Base-by-base conservation (phyloP, 805 yeast species). In the Kluyveromyces starmeri region DNA sequence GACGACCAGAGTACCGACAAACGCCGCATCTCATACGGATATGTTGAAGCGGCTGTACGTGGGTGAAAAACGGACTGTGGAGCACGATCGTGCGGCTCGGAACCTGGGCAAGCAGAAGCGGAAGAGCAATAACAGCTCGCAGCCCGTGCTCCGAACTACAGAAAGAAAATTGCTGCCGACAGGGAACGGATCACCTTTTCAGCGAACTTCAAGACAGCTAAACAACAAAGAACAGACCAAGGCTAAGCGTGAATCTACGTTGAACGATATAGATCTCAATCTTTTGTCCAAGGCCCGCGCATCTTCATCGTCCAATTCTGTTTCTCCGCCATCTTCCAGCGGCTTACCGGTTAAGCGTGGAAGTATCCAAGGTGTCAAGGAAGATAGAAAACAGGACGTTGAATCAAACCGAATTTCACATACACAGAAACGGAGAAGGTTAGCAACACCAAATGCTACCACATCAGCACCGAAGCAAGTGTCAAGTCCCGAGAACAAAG, bases 261-360 rank as follows among this genome's bases (percentile, higher is more conserved):
- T 30, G 18, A 30, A 30, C 15, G 33, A 30, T 10, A n/a, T 30
- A 4, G 33, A 30, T 19, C 18, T 30, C 13, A 30, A 30, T 15
- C 19, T 30, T 6, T 30, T 30, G 18, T 9, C 26, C 15, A 20
- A 18, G 11, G 33, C 33, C 10, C 5, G 33, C 5, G 33, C 23
- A 7, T 30, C 33, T 13, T 30, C 33, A n/a, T 30, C 25, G 19
- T 21, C 20, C 13, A 13, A 14, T 5, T 23, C 26, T 5, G n/a
- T 14, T n/a, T 6, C 7, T 7, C 14, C 5, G 7, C 26, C 26
- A 7, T 12, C n/a, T 5, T 12, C n/a, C n/a, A 6, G 14, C 14
- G 13, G 5, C 6, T n/a, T 5, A 7, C 11, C 11, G 13, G 13
- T n/a, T 23, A 23, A 23, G 26, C 7, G 14, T 6, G 26, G 13